Base-by-base conservation (phyloP, 2,329 filamentous ascomycete genomes). In the Aspergillus intermedius region DNA sequence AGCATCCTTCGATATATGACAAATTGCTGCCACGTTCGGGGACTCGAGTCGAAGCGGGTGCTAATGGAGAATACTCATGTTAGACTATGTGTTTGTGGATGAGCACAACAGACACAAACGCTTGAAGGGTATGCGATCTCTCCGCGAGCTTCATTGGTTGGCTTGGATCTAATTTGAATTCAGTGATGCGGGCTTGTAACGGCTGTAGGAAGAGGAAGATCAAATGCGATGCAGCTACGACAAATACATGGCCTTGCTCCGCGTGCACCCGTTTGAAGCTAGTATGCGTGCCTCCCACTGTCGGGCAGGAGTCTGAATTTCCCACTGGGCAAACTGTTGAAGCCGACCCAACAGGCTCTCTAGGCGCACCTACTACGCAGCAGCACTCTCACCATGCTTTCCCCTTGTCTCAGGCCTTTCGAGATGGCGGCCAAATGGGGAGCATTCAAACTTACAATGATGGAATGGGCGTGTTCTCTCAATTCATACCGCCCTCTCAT, bases 41-140 rank as follows among this genome's bases (percentile, higher is more conserved):
- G 25, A 12, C 25, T 12, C 25, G 25, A 30, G 25, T 5, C 15
- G 10, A 21, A 40, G 9, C n/a, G 15, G 17, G 7, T 37, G n/a
- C 51, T 54, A 46, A 56, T 54, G 23, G 40, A 22, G 42, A 23
- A 22, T 15, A 22, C 10, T 13, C 23, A 12, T 39, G 13, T 19
- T 61, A 95, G 91, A 96, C 69, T 97, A 96, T 87, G 93, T 97
- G 61, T 97, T 97, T 66, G 93, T 97, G 49, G 91, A 97, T 70
- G 91, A 97, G 70, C 93, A 97, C 71, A 97, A 97, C 74, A 86
- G 93, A 55, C 93, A 97, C 72, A 97, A 97, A 73, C 83, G 91
- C 60, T 76, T 97, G 54, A 97, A 97, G 79, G 89, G 89, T 93
- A 80, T 52, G 68, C 39, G 39, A 45, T 44, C 10, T 12, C 41